Evolutionary conservation across 2,329 filamentous ascomycete genomes (phyloP).

Genomic region (Diaporthe capsici): DNA sequence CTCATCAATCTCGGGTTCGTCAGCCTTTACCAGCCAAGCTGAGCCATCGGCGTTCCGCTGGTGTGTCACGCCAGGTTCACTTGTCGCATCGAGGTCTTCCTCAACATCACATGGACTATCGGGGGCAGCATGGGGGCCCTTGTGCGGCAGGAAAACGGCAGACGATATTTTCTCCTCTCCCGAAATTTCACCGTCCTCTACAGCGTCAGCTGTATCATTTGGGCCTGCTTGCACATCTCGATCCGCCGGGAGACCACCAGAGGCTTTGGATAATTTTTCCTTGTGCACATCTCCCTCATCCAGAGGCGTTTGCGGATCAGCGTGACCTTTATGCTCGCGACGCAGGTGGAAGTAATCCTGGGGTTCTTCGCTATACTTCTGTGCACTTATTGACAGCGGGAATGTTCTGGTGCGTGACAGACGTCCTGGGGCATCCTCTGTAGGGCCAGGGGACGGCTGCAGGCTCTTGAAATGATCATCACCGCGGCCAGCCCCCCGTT

Average conservation of each 20-base stretch:
- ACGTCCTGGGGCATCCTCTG: slow-evolving; percentile 45
- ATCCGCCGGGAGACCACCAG: slow-evolving; percentile 33
- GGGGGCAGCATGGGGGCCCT: slow-evolving; percentile 63
- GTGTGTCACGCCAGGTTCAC: slow-evolving; percentile 34
- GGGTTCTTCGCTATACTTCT: slow-evolving; percentile 37
- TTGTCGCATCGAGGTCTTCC: slow-evolving; percentile 42
- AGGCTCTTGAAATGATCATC: slow-evolving; percentile 42
- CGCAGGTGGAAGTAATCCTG: slow-evolving; percentile 47
- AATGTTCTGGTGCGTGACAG: slow-evolving; percentile 44
- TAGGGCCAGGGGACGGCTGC: slow-evolving; percentile 45
- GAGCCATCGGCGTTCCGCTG: slow-evolving; percentile 42
- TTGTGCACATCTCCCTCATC: slow-evolving; percentile 17
- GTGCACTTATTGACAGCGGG: slow-evolving; percentile 39
- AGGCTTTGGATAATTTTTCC: slow-evolving; percentile 35
- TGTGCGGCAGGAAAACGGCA: slow-evolving; percentile 85
- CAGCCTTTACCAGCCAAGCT: slow-evolving; percentile 71
- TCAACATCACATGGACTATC: slow-evolving; percentile 46
- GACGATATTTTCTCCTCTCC: slow-evolving; percentile 91
- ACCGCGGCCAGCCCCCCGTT: slow-evolving; percentile 42
- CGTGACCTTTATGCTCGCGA: slow-evolving; percentile 19
- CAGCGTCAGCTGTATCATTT: slow-evolving; percentile 49
- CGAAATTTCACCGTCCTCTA: slow-evolving; percentile 71
- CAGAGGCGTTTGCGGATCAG: slow-evolving; percentile 15
- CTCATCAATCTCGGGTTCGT: slow-evolving; percentile 60
- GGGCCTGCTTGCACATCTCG: slow-evolving; percentile 34